Evolutionary conservation across 495 filamentous ascomycete genomes (phyloP), one percentile per base, ranked within the genome.

Genomic region (Friedmanniomyces simplex): DNA sequence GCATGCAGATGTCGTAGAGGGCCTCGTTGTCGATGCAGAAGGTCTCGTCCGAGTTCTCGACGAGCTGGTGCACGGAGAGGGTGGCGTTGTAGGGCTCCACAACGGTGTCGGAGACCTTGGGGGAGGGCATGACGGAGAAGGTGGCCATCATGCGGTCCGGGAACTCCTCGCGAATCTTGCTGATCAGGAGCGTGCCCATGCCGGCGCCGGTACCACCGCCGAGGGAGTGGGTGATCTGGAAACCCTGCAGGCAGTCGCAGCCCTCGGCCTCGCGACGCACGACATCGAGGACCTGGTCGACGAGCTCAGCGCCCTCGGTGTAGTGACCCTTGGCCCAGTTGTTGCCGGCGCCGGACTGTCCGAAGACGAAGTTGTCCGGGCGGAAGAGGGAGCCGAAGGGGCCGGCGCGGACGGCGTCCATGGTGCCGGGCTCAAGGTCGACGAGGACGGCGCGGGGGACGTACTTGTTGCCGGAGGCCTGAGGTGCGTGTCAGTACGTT

Each of bases 1-100:
- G 85, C 88, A 96, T 96, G 88, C 93, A 99, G 71, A 99, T 99
- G 74, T 97, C 94, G 80, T 97, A 99, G 66, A 99, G 84, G 75
- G 93, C 93, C 86, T 99, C 94, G 81, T 99, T 99, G 73, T 99
- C 93, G 73, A 99, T 99, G 82, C 93, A 99, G 87, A 99, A 99
- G 73, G 93, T 99, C 88, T 97, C 93, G 72, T 99, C 93, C 50
- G 94, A 97, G 85, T 99, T 96, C 84, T 99, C 93, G 72, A 99
- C 94, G 63, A 99, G 83, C 82, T 99, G 93, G 79, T 99, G 93
- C 61, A 99, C 82, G 68, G 93, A 99, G 62, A 99, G 87, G 67
- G 93, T 99, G 68, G 93, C 93, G 76, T 99, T 99, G 84, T 99
- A 99, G 60, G 93, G 93, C 81, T 99, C 93, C 72, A 99, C 93